A percentile compares a stretch with the other conserved stretches of the same genome.
These are phyloP conservation scores for Trametes versicolor DNA, from an alignment of 1,284 basidiomycete species.

Conservation along the genomic window DNA sequence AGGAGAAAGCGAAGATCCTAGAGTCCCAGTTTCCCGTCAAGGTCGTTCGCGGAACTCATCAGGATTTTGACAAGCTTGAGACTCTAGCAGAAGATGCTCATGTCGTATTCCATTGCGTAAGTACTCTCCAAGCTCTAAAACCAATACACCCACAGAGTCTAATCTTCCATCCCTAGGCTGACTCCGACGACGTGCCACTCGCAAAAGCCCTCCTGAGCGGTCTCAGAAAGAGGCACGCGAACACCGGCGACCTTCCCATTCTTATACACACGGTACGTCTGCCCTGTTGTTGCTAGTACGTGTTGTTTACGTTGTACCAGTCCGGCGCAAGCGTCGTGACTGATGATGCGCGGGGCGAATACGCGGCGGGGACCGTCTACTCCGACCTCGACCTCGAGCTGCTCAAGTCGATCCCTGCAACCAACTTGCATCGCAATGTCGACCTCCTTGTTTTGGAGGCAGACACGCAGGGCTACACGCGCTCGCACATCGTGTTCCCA, in stretches of 20 bases:
- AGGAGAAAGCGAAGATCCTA: slow-evolving; percentile 41
- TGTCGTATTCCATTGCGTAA: slow-evolving; percentile 40
- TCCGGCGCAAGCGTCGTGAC: slow-evolving; percentile 53
- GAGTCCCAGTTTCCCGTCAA: slow-evolving; percentile 39
- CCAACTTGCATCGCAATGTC: slow-evolving; percentile 47
- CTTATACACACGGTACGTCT: slow-evolving; percentile 61
- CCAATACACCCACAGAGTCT: background rate
- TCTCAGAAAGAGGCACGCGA: slow-evolving; percentile 52
- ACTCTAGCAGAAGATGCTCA: slow-evolving; percentile 37
- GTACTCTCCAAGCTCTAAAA: slow-evolving; percentile 16
- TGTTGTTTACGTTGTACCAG: slow-evolving; percentile 35
- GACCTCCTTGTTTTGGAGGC: slow-evolving; percentile 47
- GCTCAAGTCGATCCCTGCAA: slow-evolving; percentile 47
- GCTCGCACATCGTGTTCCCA: slow-evolving; percentile 51
- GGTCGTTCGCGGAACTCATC: slow-evolving; percentile 38
- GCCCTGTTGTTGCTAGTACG: background rate
- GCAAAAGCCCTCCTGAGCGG: slow-evolving; percentile 55
- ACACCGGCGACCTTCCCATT: slow-evolving; percentile 51
- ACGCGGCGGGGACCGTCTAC: slow-evolving; percentile 45
- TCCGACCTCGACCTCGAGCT: slow-evolving; percentile 47
- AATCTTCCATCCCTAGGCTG: slow-evolving; percentile 46
- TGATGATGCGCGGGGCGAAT: slow-evolving; percentile 47
- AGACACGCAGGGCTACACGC: slow-evolving; percentile 49
- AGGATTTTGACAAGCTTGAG: slow-evolving; percentile 39
- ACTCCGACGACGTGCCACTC: slow-evolving; percentile 51